phyloP scores from a whole-genome alignment of 352 stramenopile species.

The Globisporangium abappressorium region DNA sequence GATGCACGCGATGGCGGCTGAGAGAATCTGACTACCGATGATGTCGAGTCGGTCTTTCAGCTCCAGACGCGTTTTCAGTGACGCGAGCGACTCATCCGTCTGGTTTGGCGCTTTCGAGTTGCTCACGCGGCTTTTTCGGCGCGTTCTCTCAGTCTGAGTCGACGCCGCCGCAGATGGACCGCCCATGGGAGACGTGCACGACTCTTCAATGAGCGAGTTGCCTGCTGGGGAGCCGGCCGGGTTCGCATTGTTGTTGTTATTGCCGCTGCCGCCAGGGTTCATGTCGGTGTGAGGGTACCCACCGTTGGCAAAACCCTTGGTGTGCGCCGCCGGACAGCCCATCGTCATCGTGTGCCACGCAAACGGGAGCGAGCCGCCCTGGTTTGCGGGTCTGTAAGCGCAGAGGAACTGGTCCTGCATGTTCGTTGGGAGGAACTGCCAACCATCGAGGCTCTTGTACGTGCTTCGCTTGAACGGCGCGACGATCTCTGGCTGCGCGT shows the following conservation, averaged over 20 bases:
- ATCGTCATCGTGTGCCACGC: slow-evolving; percentile 88
- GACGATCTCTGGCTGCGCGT: slow-evolving; percentile 28
- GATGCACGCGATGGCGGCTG: slow-evolving; percentile 63
- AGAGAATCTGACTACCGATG: slow-evolving; percentile 74
- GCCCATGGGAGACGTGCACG: slow-evolving; percentile 28
- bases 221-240: slow-evolving; percentile 30
- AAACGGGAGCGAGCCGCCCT: slow-evolving; percentile 26
- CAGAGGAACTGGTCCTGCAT: slow-evolving; percentile 84
- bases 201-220: slow-evolving; percentile 27
- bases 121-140: slow-evolving; percentile 19
- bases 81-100: slow-evolving; percentile 39
- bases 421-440: slow-evolving; percentile 81
- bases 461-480: slow-evolving; percentile 84
- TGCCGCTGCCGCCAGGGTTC: neutral
- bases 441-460: slow-evolving; percentile 75
- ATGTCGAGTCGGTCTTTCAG: slow-evolving; percentile 68
- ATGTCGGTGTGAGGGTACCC: slow-evolving; percentile 39
- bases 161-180: slow-evolving; percentile 19
- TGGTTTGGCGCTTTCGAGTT: slow-evolving; percentile 12
- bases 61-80: slow-evolving; percentile 68
- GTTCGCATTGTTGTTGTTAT: slow-evolving; percentile 6
- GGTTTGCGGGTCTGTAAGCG: slow-evolving; percentile 37
- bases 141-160: slow-evolving; percentile 24
- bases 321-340: slow-evolving; percentile 76
- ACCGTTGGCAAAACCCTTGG: slow-evolving; percentile 74